Percentiles rank a stretch among this genome's conserved stretches.
phyloP scores from a whole-genome alignment of 2,329 filamentous ascomycete genomes.

The Colletotrichum sp. region DNA sequence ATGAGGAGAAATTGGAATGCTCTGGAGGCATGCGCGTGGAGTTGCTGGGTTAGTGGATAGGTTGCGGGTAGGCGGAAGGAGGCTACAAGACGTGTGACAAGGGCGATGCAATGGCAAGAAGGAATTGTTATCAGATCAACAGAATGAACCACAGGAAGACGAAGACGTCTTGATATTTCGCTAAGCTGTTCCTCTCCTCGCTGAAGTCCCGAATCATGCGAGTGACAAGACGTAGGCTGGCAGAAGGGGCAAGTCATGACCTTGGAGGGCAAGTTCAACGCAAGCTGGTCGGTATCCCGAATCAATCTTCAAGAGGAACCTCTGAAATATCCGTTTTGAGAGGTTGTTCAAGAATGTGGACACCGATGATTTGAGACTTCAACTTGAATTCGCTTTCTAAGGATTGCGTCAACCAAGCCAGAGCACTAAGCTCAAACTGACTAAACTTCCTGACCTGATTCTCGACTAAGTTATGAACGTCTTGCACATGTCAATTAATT shows the following conservation, averaged over 20 bases:
- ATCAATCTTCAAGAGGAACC: rapidly evolving
- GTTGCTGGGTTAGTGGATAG: background rate
- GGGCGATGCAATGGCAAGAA: background rate
- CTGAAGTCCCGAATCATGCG: background rate
- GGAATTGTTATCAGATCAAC: background rate
- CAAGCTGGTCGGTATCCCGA: background rate
- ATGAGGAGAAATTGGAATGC: background rate
- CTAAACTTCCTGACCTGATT: rapidly evolving
- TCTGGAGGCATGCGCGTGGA: background rate
- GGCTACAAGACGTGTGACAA: background rate
- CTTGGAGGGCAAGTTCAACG: background rate
- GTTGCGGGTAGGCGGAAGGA: background rate
- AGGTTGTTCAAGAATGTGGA: background rate
- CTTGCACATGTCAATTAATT: rapidly evolving
- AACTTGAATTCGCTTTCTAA: background rate
- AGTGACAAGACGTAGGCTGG: rapidly evolving
- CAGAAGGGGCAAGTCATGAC: background rate
- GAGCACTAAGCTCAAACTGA: rapidly evolving
- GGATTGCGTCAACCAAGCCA: background rate
- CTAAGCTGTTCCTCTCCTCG: background rate
- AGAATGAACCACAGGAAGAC: background rate
- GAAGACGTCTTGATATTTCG: background rate
- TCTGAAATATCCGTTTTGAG: rapidly evolving
- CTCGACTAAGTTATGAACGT: background rate
- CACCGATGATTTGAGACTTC: background rate